Conservation (phyloP, 371 early-diverging fungal species). For the Gilbertella persicaria region DNA sequence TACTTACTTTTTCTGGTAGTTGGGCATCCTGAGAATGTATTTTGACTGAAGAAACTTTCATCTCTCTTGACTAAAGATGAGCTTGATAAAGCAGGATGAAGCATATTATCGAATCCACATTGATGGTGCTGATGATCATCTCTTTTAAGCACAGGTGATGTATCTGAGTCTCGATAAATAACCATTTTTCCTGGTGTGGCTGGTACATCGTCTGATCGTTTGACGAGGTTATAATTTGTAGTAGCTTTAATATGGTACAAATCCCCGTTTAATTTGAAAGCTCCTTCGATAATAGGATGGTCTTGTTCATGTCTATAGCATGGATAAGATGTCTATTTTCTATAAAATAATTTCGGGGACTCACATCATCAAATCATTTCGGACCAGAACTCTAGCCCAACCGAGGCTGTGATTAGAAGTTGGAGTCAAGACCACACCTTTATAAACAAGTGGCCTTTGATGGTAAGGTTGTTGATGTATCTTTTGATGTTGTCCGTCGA, state of each 20-base stretch:
- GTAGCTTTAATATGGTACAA: slow-evolving; percentile 67
- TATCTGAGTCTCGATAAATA: slow-evolving; percentile 72
- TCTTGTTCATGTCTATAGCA: slow-evolving; percentile 17
- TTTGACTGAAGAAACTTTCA: not conserved
- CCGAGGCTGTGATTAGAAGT: slow-evolving; percentile 27
- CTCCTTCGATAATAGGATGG: slow-evolving; percentile 61
- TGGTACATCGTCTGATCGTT: slow-evolving; percentile 59
- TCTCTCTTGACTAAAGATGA: not conserved
- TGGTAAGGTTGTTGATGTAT: not conserved
- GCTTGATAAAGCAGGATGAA: not conserved
- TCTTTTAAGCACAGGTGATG: slow-evolving; percentile 3
- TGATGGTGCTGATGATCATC: not conserved
- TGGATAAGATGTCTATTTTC: not conserved
- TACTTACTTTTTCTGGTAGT: slow-evolving; percentile 23
- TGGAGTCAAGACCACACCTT: slow-evolving; percentile 7
- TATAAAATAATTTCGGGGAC: not conserved
- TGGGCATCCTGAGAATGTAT: slow-evolving; percentile 20
- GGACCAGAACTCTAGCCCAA: slow-evolving; percentile 70
- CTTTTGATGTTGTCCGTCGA: not conserved
- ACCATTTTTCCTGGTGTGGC: slow-evolving; percentile 41
- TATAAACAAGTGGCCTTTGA: slow-evolving; percentile 8
- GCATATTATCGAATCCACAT: slow-evolving; percentile 24
- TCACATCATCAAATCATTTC: slow-evolving; percentile 9
- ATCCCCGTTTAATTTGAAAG: slow-evolving; percentile 56
- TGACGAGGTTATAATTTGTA: slow-evolving; percentile 54